Evolutionary conservation across 768 basidiomycete species (phyloP).

Genomic region (Mycena belliarum): DNA sequence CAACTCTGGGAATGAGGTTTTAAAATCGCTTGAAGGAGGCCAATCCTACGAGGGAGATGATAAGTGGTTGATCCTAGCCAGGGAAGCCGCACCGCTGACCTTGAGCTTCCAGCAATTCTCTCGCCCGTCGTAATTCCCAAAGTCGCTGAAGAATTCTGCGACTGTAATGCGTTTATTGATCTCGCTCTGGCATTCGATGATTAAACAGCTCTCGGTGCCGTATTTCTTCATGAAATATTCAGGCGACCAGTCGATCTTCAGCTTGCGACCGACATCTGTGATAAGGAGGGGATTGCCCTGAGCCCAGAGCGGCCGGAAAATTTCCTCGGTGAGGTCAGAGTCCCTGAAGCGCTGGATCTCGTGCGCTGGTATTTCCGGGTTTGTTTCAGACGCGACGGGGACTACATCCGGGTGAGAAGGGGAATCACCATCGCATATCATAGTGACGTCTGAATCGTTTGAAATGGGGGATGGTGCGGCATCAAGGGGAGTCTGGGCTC

Average conservation of each 20-base stretch:
- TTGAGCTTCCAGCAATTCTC: slow-evolving; percentile 74
- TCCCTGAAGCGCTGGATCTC: slow-evolving; percentile 47
- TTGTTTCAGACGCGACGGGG: background rate
- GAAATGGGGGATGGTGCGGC: slow-evolving; percentile 8
- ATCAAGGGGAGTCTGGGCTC: background rate
- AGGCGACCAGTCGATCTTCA: slow-evolving; percentile 78
- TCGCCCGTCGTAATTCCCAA: slow-evolving; percentile 66
- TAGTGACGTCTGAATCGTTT: slow-evolving; percentile 12
- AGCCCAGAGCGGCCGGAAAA: slow-evolving; percentile 73
- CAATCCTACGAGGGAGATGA: slow-evolving; percentile 65
- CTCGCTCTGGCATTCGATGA: slow-evolving; percentile 84
- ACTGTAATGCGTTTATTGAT: slow-evolving; percentile 63
- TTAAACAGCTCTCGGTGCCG: slow-evolving; percentile 61
- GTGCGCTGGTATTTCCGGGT: slow-evolving; percentile 43
- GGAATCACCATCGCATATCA: slow-evolving; percentile 7
- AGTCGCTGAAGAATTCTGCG: slow-evolving; percentile 75
- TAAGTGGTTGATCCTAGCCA: background rate
- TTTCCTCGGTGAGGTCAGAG: slow-evolving; percentile 51
- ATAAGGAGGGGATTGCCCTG: slow-evolving; percentile 80
- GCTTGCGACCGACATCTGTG: slow-evolving; percentile 59
- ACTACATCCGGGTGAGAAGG: background rate
- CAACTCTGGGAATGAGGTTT: slow-evolving; percentile 76
- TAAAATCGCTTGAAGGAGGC: slow-evolving; percentile 88
- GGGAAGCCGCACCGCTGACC: slow-evolving; percentile 36
- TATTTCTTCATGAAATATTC: slow-evolving; percentile 75